A percentile compares a stretch with the other conserved stretches of the same genome.
Conservation (phyloP, 2,329 filamentous ascomycete species). For the Pseudogymnoascus pannorum region DNA sequence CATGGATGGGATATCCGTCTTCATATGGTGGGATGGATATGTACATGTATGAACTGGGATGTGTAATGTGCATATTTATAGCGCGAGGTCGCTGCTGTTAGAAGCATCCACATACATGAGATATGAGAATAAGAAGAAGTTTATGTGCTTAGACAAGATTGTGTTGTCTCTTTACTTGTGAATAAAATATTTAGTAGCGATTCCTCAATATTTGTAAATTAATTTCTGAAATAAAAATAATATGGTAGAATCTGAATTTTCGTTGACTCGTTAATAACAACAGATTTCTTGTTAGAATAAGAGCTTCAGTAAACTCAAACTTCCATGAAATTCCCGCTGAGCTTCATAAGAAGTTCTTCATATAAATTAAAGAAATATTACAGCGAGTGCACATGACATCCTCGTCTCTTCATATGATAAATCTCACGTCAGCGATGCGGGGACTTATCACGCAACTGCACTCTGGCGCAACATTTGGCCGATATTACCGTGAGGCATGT, state of each 20-base stretch:
- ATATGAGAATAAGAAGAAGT: constrained; percentile 1
- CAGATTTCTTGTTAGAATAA: not conserved
- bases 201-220: not conserved
- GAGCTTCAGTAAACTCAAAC: not conserved
- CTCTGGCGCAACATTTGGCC: not conserved
- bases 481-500: not conserved
- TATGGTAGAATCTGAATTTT: not conserved
- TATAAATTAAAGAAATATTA: not conserved
- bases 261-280: too few species aligned
- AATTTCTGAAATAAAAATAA: not conserved
- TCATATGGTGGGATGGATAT: not conserved
- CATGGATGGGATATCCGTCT: not conserved
- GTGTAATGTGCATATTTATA: constrained; percentile 7
- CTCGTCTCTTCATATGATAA: not conserved
- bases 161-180: not conserved
- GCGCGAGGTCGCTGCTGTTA: constrained; percentile 2
- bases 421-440: not conserved
- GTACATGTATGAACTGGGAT: constrained; percentile 5
- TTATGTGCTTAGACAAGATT: not conserved
- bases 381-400: not conserved
- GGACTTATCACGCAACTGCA: not conserved
- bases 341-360: not conserved
- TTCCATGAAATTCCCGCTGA: too few species aligned
- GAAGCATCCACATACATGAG: not conserved
- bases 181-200: not conserved